Evolutionary conservation across 371 early-diverging fungal species (phyloP).

Genomic region (Fennellomyces sp.): DNA sequence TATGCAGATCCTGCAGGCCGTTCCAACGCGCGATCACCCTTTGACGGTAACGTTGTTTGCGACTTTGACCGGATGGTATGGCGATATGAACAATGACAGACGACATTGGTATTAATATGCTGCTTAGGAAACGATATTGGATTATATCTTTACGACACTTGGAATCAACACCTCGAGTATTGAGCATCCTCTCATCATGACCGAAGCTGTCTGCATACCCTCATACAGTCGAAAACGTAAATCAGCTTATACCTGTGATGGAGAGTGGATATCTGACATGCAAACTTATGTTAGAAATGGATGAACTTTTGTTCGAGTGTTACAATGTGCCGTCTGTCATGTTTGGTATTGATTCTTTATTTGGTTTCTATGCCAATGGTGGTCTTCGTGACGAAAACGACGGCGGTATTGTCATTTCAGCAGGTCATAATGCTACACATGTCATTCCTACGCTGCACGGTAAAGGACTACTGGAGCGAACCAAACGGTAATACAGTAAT

Average conservation of each 20-base stretch:
- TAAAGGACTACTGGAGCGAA: slow-evolving; percentile 57
- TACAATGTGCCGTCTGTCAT: slow-evolving; percentile 77
- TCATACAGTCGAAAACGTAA: slow-evolving; percentile 72
- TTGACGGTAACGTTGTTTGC: slow-evolving; percentile 73
- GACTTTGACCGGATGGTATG: slow-evolving; percentile 73
- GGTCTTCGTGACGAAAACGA: slow-evolving; percentile 23
- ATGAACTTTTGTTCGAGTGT: slow-evolving; percentile 87
- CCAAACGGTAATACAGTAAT: slow-evolving; percentile 75
- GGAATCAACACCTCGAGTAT: slow-evolving; percentile 72
- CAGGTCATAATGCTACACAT: slow-evolving; percentile 74
- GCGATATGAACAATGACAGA: not conserved
- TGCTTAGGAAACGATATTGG: slow-evolving; percentile 74
- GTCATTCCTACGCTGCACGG: slow-evolving; percentile 76
- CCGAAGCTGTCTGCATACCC: slow-evolving; percentile 84
- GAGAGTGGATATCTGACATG: not conserved
- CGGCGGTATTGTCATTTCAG: slow-evolving; percentile 75
- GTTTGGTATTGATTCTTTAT: slow-evolving; percentile 88
- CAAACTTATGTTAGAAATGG: slow-evolving; percentile 55
- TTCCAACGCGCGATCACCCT: slow-evolving; percentile 72
- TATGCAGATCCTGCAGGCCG: slow-evolving; percentile 71
- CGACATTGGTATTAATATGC: not conserved
- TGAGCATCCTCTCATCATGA: slow-evolving; percentile 83
- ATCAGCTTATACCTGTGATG: not conserved
- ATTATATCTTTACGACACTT: slow-evolving; percentile 83
- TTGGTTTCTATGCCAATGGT: slow-evolving; percentile 78